phyloP scores from a whole-genome alignment of 202 grass and related monocot species.

The Bolboschoenoplectus hybrid region DNA sequence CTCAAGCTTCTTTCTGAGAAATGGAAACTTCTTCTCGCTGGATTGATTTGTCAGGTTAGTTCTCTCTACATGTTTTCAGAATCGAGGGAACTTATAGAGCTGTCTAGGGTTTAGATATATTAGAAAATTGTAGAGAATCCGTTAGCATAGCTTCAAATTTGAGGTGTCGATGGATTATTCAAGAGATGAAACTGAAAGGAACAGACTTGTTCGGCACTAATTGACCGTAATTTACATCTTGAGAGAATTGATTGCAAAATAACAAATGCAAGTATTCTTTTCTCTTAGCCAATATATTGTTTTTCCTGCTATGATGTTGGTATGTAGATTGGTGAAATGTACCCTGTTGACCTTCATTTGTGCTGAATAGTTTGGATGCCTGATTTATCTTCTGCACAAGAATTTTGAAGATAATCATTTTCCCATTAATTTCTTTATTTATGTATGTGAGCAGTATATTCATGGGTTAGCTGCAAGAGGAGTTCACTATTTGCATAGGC shows the following conservation, averaged over 20 bases:
- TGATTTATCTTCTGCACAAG: conserved; percentile 16
- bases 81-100: neutral
- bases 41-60: conserved; percentile 69
- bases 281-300: neutral
- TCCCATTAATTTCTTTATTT: neutral
- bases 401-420: conserved; percentile 31
- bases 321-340: conserved; percentile 3
- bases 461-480: conserved; percentile 96
- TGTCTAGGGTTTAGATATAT: conserved; percentile 10
- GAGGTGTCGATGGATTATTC: neutral
- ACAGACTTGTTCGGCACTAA: neutral
- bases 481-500: conserved; percentile 95
- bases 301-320: neutral
- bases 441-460: conserved; percentile 69
- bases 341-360: neutral
- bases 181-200: conserved; percentile 20
- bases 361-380: neutral
- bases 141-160: neutral
- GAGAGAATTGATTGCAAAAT: neutral
- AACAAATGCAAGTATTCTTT: neutral
- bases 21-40: conserved; percentile 77
- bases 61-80: neutral
- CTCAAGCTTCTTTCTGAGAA: conserved; percentile 78
- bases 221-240: neutral
- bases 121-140: neutral